Conservation (phyloP, 257 asterid species). For the Marsdenia floribunda region DNA sequence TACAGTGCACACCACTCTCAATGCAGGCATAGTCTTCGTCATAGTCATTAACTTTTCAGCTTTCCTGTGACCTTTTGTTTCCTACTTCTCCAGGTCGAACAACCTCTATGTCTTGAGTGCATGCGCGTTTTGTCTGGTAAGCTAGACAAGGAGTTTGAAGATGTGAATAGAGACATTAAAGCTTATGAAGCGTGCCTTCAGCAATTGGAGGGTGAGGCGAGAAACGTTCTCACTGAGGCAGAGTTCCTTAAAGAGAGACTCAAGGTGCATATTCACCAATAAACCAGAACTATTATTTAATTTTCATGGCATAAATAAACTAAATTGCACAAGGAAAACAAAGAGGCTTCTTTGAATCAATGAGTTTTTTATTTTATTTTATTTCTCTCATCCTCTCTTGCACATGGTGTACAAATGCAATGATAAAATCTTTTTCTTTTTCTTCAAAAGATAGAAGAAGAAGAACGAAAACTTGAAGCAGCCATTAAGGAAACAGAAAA, state of each 20-base stretch:
- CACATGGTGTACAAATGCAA: background rate
- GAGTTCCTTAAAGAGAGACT: slow-evolving; percentile 91
- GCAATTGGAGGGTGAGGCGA: slow-evolving; percentile 84
- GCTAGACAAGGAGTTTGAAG: slow-evolving; percentile 97
- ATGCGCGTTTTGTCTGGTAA: slow-evolving; percentile 90
- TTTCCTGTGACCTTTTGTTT: slow-evolving; percentile 11
- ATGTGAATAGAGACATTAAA: slow-evolving; percentile 70
- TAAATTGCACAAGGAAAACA: too few relatives aligned
- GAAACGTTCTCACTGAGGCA: slow-evolving; percentile 70
- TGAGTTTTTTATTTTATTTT: background rate
- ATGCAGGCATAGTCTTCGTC: too few relatives aligned
- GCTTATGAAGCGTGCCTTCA: slow-evolving; percentile 93
- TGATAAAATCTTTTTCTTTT: background rate
- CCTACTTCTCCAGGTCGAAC: slow-evolving; percentile 63
- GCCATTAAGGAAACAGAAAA: slow-evolving; percentile 94
- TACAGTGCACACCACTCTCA: too few relatives aligned
- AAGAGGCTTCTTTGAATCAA: background rate
- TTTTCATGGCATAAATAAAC: slow-evolving; percentile 4
- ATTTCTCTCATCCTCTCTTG: background rate
- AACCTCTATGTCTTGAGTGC: slow-evolving; percentile 95
- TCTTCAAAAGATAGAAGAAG: slow-evolving; percentile 78
- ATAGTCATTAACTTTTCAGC: background rate
- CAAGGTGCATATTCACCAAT: slow-evolving; percentile 49
- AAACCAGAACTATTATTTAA: slow-evolving; percentile 5
- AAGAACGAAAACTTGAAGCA: slow-evolving; percentile 91